Evolutionary conservation across 2,329 filamentous ascomycete species (phyloP).

Genomic region (Juglanconis oblonga): DNA sequence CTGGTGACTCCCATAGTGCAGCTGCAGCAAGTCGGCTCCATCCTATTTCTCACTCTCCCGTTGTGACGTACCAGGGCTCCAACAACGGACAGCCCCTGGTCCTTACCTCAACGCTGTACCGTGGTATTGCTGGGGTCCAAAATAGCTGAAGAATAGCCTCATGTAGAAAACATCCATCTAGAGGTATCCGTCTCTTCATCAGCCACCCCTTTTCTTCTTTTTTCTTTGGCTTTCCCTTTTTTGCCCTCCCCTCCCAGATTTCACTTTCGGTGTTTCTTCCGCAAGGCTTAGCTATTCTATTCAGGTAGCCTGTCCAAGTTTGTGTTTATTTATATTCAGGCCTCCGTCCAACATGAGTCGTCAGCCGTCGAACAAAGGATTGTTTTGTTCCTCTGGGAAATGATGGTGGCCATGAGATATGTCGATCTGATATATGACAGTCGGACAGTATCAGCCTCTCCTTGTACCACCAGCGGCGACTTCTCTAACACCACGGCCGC

Average conservation of each 20-base stretch:
- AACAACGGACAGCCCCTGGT: not conserved
- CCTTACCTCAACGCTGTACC: not conserved
- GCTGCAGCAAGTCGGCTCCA: not conserved
- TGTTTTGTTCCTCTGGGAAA: not conserved
- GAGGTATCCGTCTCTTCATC: not conserved
- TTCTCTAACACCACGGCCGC: not conserved
- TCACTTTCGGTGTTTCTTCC: no score
- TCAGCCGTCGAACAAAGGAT: not conserved
- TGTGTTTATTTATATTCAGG: no score
- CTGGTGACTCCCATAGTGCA: not conserved
- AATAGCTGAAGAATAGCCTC: constrained; percentile 4
- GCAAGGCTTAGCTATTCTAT: no score
- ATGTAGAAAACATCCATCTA: not conserved
- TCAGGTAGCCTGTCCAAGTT: no score
- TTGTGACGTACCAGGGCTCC: constrained; percentile 3
- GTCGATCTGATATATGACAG: not conserved
- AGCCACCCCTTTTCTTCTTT: not conserved
- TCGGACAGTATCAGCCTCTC: no score
- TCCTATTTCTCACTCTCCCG: not conserved
- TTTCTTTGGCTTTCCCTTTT: no score
- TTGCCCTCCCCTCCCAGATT: no score
- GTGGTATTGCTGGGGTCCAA: not conserved
- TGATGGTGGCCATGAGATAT: no score
- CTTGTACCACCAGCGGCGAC: no score
- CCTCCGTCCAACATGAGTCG: no score